Evolutionary conservation across 2,329 filamentous ascomycete genomes (phyloP).

Genomic region (Colletotrichum falcatum): DNA sequence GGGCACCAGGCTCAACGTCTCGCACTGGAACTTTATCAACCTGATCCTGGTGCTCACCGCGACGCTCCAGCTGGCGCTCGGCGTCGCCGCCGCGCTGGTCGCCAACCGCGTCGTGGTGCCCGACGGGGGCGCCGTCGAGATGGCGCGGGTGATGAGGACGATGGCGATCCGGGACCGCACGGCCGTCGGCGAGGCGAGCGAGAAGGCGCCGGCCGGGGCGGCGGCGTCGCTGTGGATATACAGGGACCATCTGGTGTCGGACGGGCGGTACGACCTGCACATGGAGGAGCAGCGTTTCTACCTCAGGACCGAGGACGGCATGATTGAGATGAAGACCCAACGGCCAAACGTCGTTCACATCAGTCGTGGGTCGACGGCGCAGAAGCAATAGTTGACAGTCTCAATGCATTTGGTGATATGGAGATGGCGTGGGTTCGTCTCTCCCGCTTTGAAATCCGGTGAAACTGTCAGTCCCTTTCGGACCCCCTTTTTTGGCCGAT

Average conservation of each 20-base stretch:
- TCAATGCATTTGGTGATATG: too few species aligned
- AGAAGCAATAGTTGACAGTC: background rate
- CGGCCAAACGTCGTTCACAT: background rate
- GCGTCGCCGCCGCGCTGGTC: conserved; percentile 42
- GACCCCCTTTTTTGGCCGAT: background rate
- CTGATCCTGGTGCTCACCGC: conserved; percentile 50
- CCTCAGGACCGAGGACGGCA: conserved; percentile 3
- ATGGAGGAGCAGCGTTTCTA: conserved; percentile 36
- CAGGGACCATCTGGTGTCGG: conserved; percentile 24
- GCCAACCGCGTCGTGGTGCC: conserved; percentile 47
- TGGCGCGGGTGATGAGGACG: conserved; percentile 39
- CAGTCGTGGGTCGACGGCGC: background rate
- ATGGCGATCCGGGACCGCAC: conserved; percentile 35
- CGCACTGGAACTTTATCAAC: conserved; percentile 48
- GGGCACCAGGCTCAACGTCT: conserved; percentile 49
- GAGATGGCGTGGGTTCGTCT: background rate
- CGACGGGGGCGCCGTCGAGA: conserved; percentile 25
- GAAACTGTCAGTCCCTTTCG: background rate
- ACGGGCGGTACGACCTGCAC: conserved; percentile 37
- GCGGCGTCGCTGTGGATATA: conserved; percentile 38
- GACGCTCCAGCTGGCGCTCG: conserved; percentile 48
- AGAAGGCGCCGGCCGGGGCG: background rate
- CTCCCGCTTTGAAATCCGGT: too few species aligned
- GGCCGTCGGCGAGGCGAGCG: background rate
- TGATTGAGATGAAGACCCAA: conserved; percentile 35